These are phyloP conservation scores for Lepidopterella palustris DNA, from an alignment of 495 filamentous ascomycete genomes.

Conservation along the genomic window DNA sequence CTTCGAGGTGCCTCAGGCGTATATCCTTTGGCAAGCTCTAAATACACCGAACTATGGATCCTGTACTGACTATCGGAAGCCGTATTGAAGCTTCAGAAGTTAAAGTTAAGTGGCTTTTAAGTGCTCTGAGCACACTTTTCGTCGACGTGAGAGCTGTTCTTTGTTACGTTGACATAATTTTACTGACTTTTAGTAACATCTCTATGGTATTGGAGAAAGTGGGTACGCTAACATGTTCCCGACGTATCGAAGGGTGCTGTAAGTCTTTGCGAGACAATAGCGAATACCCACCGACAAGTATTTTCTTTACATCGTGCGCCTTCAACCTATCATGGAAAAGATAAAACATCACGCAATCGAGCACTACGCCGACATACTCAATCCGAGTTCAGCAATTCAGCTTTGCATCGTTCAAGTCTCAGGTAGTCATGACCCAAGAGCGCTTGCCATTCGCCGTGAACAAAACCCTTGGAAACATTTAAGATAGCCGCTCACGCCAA, in stretches of 20 bases:
- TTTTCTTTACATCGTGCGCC: constrained; percentile 17
- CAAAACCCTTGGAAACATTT: neutral
- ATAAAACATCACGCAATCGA: constrained; percentile 7
- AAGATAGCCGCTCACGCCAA: neutral
- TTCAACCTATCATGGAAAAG: constrained; percentile 20
- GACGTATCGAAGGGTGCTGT: constrained; percentile 19
- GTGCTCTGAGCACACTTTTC: too few species aligned
- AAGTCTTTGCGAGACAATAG: constrained; percentile 7
- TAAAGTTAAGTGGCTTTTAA: too few species aligned
- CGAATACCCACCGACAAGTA: constrained; percentile 21
- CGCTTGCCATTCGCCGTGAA: constrained; percentile 9
- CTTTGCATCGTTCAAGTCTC: constrained; percentile 1
- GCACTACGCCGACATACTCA: neutral
- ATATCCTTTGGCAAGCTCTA: too few species aligned
- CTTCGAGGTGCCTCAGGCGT: too few species aligned
- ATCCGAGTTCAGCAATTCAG: constrained; percentile 9
- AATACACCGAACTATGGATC: too few species aligned
- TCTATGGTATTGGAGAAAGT: constrained; percentile 21
- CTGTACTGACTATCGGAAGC: too few species aligned
- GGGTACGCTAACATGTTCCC: constrained; percentile 16
- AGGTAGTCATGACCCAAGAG: constrained; percentile 5
- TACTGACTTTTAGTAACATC: constrained; percentile 7
- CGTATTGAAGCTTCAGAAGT: too few species aligned
- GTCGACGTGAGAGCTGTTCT: too few species aligned
- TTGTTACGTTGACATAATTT: too few species aligned